Conservation (phyloP, 148 eudicot genomes). For the Spergularia marina region DNA sequence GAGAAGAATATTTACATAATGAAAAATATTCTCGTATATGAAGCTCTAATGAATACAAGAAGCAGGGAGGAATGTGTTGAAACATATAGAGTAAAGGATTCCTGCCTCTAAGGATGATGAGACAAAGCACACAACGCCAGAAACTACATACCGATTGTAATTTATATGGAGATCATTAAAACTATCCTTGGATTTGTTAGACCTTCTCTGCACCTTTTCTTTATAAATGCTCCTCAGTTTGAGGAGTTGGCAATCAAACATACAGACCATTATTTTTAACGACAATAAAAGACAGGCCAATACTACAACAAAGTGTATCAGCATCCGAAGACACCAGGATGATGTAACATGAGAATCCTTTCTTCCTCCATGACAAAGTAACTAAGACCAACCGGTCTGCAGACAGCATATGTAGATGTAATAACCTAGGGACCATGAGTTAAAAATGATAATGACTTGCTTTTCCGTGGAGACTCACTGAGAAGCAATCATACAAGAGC, state of each 20-base stretch:
- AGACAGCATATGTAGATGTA: not conserved
- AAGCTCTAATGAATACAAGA: not conserved
- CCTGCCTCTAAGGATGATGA: not conserved
- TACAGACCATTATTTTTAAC: not conserved
- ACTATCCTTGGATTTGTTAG: not conserved
- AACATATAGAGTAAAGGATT: not conserved
- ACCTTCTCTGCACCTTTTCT: not conserved
- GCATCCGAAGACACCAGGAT: not conserved
- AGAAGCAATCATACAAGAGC: not conserved
- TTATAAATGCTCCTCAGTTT: not conserved
- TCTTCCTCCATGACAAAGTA: not conserved
- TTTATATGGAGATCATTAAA: not conserved
- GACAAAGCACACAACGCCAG: not conserved
- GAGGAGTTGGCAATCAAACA: not conserved
- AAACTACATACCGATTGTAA: not conserved
- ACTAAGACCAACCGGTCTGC: not conserved
- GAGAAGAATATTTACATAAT: not conserved
- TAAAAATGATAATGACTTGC: not conserved
- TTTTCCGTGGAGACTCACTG: conserved; percentile 9
- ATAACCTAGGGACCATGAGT: not conserved
- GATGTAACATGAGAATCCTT: not conserved
- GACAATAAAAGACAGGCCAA: not conserved
- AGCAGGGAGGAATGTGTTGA: not conserved
- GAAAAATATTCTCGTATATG: not conserved
- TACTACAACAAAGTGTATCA: not conserved